Conservation (phyloP, 495 filamentous ascomycete genomes). For the Chaetomidium leptoderma region DNA sequence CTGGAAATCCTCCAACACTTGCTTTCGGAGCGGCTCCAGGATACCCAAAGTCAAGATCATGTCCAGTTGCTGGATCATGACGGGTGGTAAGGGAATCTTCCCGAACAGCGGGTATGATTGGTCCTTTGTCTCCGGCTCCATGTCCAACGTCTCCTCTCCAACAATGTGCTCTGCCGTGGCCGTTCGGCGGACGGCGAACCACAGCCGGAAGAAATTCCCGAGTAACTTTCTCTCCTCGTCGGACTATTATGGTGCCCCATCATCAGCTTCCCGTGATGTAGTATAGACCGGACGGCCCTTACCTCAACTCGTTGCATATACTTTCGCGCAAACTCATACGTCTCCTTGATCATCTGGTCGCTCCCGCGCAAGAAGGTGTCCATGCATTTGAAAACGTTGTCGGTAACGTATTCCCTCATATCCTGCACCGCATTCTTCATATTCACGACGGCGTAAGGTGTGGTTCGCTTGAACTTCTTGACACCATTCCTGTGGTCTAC, state of each 20-base stretch:
- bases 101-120: conserved; percentile 31
- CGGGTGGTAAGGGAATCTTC: conserved; percentile 38
- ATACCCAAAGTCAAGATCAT: conserved; percentile 33
- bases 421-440: conserved; percentile 12
- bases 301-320: conserved; percentile 16
- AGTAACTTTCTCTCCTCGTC: conserved; percentile 28
- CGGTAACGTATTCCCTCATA: conserved; percentile 18
- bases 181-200: conserved; percentile 37
- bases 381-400: conserved; percentile 13
- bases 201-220: conserved; percentile 33
- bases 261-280: not conserved
- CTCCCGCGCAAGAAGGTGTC: conserved; percentile 8
- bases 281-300: not conserved
- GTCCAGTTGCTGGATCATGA: conserved; percentile 43
- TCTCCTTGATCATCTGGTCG: conserved; percentile 21
- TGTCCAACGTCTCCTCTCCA: conserved; percentile 36
- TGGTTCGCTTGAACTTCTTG: conserved; percentile 16
- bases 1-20: conserved; percentile 36
- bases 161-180: conserved; percentile 36
- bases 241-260: conserved; percentile 6
- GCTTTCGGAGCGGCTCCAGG: conserved; percentile 35
- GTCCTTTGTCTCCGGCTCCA: conserved; percentile 28
- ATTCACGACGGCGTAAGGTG: conserved; percentile 24
- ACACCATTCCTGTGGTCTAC: conserved; percentile 16
- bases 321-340: conserved; percentile 20